Evolutionary conservation across 1,139 yeast species (phyloP), one percentile per base, ranked within the genome.

Genomic region (Zygosaccharomyces sapae): DNA sequence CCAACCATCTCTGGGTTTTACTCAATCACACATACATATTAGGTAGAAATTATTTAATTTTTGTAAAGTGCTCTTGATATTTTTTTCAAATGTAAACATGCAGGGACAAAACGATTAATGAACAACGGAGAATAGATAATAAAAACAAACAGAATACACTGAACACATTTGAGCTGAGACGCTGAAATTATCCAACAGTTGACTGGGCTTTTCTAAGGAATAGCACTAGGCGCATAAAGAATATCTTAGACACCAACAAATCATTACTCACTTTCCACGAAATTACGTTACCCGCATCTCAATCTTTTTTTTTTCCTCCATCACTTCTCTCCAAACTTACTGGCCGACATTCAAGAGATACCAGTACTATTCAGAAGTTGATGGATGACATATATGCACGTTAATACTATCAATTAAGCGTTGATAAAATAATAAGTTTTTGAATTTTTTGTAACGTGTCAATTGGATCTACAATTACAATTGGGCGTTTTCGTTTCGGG

Each of bases 281-380:
- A 12, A 25, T 6, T 2, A 3, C 16, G n/a, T 37, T 25, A 37
- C 40, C 40, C 40, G 40, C 19, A 16, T 13, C 12, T n/a, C 19
- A 9, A 24, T 37, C 19, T 24, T 37, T 24, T 18, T 35, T 37
- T 37, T 37, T 16, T 36, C 29, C 39, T 33, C 10, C 16, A 16
- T 16, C 16, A 16, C 37, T 33, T 27, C n/a, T 12, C 12, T 27
- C 31, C 31, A 10, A 9, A 27, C 12, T 4, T 27, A 9, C 12
- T 27, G 5, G 12, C 31, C 31, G 12, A 5, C 9, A 27, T 27
- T 27, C 31, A 27, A 27, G n/a, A 27, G 31, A 10, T 27, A 12
- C n/a, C n/a, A 27, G 5, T 10, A 10, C 12, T 27, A 27, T 27
- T 10, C 5, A 27, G 27, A 24, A 2, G 31, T 27, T 12, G 31